Percentiles rank a stretch among this genome's conserved stretches.
phyloP scores from a whole-genome alignment of 129 eudicot genomes.

The Helianthus annuus region HanXRQr2.0-SUNRISE NC_035445.2:604741-605240 shows the following conservation, averaged over 20 bases:
- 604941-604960: not conserved
- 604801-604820: conserved; percentile 6
- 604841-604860: not conserved
- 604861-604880: not conserved
- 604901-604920: not conserved
- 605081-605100: no score
- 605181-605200: no score
- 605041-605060: no score
- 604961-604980: not conserved
- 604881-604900: not conserved
- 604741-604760: not conserved
- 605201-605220: no score
- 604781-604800: not conserved
- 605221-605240: no score
- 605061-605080: no score
- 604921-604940: not conserved
- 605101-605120: no score
- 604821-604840: not conserved
- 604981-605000: not conserved
- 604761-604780: conserved; percentile 14
- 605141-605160: no score
- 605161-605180: no score
- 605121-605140: no score
- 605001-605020: no score
- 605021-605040: no score